phyloP scores from a whole-genome alignment of 2,329 filamentous ascomycete species.

The Talaromyces sp. region DNA sequence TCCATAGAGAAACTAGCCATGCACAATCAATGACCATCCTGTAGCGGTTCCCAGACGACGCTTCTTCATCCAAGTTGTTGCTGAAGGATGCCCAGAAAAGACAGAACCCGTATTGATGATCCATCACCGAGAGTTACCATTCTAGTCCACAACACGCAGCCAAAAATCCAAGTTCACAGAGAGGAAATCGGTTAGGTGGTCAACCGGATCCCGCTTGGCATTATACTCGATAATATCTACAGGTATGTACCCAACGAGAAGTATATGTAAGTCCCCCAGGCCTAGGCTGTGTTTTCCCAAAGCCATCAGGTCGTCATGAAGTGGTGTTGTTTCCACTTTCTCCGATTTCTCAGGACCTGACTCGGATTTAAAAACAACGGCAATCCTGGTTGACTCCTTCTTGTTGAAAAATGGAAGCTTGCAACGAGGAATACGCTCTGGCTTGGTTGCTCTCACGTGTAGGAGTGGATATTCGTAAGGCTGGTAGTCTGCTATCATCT shows the following conservation, averaged over 20 bases:
- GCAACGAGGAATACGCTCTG: not conserved
- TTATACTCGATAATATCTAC: not conserved
- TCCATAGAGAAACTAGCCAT: not conserved
- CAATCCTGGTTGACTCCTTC: not conserved
- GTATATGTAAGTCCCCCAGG: not conserved
- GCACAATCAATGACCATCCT: not conserved
- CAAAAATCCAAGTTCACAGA: not conserved
- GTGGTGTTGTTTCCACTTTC: not conserved
- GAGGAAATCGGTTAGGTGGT: not conserved
- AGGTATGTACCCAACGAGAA: not conserved
- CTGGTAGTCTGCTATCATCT: not conserved
- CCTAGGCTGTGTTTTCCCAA: not conserved
- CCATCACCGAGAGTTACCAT: not conserved
- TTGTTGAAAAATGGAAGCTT: not conserved
- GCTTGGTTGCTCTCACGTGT: not conserved
- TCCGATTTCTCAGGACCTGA: not conserved
- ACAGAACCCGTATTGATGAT: not conserved
- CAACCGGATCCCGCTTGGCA: not conserved
- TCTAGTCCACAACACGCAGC: not conserved
- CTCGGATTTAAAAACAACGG: not conserved
- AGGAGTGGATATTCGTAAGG: not conserved
- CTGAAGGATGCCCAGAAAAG: not conserved
- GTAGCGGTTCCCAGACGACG: not conserved
- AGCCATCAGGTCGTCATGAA: not conserved
- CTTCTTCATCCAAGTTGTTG: not conserved